Conservation (phyloP, 352 stramenopile species). For the Globisporangium cederbergense region DNA sequence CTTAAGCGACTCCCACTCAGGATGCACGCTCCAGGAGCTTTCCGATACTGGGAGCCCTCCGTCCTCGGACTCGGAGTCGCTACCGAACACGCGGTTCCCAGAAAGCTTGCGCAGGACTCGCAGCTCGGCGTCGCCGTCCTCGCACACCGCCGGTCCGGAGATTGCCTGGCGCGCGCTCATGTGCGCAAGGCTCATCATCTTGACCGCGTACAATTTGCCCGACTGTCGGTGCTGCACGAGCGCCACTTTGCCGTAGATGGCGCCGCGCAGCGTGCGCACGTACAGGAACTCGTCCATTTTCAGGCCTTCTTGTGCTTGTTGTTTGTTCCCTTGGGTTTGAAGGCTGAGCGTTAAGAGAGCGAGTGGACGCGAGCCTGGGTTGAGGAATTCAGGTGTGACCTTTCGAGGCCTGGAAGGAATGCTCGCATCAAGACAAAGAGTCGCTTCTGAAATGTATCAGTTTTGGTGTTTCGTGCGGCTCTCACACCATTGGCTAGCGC, state of each 20-base stretch:
- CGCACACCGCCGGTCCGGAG: conserved; percentile 32
- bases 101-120: conserved; percentile 38
- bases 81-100: conserved; percentile 23
- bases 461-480: too few relatives aligned
- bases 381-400: neutral
- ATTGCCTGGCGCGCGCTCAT: conserved; percentile 41
- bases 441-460: too few relatives aligned
- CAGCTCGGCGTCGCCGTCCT: conserved; percentile 44
- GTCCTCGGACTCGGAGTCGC: neutral
- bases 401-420: neutral
- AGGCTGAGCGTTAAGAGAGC: neutral
- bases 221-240: conserved; percentile 23
- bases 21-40: conserved; percentile 23
- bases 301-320: neutral
- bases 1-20: conserved; percentile 21
- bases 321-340: neutral
- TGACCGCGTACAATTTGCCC: conserved; percentile 42
- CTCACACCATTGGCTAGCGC: too few relatives aligned
- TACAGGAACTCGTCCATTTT: conserved; percentile 46
- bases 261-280: conserved; percentile 35
- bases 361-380: neutral
- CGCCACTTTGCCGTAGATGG: conserved; percentile 25
- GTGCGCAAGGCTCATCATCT: conserved; percentile 64
- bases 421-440: too few relatives aligned
- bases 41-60: neutral